phyloP scores from a whole-genome alignment of 345 rosid genomes.

The Eucalyptus paniculata region DNA sequence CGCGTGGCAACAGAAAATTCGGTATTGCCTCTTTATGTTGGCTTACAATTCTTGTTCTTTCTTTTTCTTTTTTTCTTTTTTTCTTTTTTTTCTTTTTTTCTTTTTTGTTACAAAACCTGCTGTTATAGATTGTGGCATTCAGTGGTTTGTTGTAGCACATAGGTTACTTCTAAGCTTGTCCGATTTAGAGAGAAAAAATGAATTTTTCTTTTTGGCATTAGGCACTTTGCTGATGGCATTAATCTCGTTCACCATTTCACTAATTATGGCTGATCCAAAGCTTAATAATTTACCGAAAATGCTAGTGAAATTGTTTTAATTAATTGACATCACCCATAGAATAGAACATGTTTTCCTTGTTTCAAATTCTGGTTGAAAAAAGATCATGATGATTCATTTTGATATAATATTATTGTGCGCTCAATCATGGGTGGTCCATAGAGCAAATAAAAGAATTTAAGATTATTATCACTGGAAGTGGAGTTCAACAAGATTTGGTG shows the following conservation, averaged over 20 bases:
- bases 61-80: too few species aligned
- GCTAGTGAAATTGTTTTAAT: background rate
- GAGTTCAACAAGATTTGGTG: background rate
- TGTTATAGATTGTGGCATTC: background rate
- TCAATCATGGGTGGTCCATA: background rate
- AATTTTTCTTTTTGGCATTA: background rate
- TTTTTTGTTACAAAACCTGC: background rate
- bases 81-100: too few species aligned
- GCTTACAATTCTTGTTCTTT: background rate
- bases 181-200: background rate
- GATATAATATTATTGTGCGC: background rate
- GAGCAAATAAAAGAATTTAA: background rate
- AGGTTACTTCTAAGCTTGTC: background rate
- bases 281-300: too few species aligned
- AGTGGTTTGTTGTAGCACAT: background rate
- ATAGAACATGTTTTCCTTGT: background rate
- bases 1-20: constrained; percentile 75
- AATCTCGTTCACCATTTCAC: background rate
- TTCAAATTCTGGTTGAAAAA: background rate
- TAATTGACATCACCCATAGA: background rate
- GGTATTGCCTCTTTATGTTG: constrained; percentile 13
- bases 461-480: background rate
- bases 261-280: background rate
- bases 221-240: background rate
- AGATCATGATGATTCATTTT: background rate